A percentile compares a stretch with the other conserved stretches of the same genome.
Conservation (phyloP, 2,329 filamentous ascomycete species). For the Aureobasidium sp. region DNA sequence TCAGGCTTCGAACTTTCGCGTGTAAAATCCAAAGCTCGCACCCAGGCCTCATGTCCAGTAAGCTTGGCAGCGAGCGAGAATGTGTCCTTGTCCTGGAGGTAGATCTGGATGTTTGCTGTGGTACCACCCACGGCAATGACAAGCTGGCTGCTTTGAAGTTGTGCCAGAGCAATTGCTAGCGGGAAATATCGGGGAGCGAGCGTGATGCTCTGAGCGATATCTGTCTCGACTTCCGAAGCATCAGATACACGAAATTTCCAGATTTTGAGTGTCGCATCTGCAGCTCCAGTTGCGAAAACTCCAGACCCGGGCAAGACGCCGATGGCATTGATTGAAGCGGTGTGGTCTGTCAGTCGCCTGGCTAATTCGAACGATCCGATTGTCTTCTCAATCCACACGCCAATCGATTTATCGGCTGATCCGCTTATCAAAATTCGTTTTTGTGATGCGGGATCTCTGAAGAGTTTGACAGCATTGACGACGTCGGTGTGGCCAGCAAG, state of each 20-base stretch:
- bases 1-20: constrained; percentile 48
- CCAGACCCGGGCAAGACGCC: constrained; percentile 39
- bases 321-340: constrained; percentile 65
- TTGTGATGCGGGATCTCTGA: constrained; percentile 46
- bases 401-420: constrained; percentile 70
- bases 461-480: constrained; percentile 79
- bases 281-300: constrained; percentile 53
- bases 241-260: constrained; percentile 54
- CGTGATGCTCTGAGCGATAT: constrained; percentile 62
- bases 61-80: constrained; percentile 73
- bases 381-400: constrained; percentile 48
- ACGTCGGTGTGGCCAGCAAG: constrained; percentile 69
- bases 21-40: constrained; percentile 75
- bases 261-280: constrained; percentile 55
- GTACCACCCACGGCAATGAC: constrained; percentile 78
- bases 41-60: constrained; percentile 89
- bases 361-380: constrained; percentile 34
- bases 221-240: constrained; percentile 25
- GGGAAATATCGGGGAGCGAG: constrained; percentile 77
- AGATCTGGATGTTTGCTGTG: constrained; percentile 72
- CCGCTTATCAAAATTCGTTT: constrained; percentile 64
- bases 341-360: constrained; percentile 56
- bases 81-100: constrained; percentile 49
- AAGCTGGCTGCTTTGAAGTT: constrained; percentile 45
- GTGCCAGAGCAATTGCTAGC: constrained; percentile 63